Evolutionary conservation across 108 stramenopile species (phyloP).

Genomic region (Pseudonitzschia multistriata): DNA sequence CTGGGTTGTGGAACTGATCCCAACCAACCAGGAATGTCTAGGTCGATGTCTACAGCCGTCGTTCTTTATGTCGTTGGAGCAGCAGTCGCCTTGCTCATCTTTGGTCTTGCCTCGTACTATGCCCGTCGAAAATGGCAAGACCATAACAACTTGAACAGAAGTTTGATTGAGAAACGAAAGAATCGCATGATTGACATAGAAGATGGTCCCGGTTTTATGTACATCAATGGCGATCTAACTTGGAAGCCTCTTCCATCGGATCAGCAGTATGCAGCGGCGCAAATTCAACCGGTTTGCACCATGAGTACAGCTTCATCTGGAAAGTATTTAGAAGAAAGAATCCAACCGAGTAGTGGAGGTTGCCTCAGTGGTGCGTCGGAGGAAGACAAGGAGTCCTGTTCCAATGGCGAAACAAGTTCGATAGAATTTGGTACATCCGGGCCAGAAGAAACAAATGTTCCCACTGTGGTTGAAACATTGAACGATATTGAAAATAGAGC

Average conservation of each 20-base stretch:
- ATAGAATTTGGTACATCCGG: neutral
- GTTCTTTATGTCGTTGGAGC: constrained; percentile 6
- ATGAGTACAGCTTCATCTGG: constrained; percentile 19
- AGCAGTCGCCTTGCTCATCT: constrained; percentile 4
- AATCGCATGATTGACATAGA: neutral
- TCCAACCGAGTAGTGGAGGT: constrained; percentile 1
- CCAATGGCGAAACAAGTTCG: neutral
- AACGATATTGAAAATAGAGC: neutral
- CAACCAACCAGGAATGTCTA: neutral
- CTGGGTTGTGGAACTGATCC: constrained; percentile 30
- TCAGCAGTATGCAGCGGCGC: constrained; percentile 9
- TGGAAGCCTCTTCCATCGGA: constrained; percentile 17
- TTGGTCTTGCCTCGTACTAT: constrained; percentile 3
- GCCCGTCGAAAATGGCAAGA: constrained; percentile 5
- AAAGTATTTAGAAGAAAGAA: constrained; percentile 12
- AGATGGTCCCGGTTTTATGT: constrained; percentile 1
- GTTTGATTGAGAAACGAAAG: constrained; percentile 4
- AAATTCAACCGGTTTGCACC: constrained; percentile 4
- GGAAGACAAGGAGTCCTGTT: neutral
- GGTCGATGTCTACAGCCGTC: neutral
- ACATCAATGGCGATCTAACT: constrained; percentile 6
- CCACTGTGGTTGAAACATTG: constrained; percentile 5
- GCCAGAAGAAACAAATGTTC: neutral
- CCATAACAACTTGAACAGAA: constrained; percentile 2
- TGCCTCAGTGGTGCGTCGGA: neutral